These are phyloP conservation scores for Sanghuangporus baumii DNA, from an alignment of 1,284 basidiomycete species.

Conservation along the genomic window DNA sequence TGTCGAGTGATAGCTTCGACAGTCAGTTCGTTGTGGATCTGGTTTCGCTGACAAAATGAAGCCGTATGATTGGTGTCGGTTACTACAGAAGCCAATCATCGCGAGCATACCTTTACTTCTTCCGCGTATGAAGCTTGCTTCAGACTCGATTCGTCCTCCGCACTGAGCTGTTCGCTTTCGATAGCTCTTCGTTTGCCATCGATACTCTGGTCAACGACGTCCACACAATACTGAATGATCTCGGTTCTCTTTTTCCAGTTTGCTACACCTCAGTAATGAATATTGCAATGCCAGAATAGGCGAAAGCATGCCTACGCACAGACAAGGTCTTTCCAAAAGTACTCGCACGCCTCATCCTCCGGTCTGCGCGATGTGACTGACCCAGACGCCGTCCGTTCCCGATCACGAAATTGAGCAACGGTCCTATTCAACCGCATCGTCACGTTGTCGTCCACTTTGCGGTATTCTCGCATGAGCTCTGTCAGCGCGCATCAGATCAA, in stretches of 20 bases:
- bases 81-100: background rate
- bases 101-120: slow-evolving; percentile 61
- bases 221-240: slow-evolving; percentile 74
- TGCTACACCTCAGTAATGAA: slow-evolving; percentile 34
- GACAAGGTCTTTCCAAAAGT: slow-evolving; percentile 79
- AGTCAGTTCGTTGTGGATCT: slow-evolving; percentile 73
- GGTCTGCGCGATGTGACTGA: slow-evolving; percentile 39
- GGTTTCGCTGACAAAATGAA: slow-evolving; percentile 50
- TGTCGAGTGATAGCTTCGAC: slow-evolving; percentile 78
- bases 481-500: slow-evolving; percentile 5
- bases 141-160: slow-evolving; percentile 39
- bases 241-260: slow-evolving; percentile 81
- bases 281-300: background rate
- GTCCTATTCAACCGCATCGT: slow-evolving; percentile 82
- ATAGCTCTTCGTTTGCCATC: slow-evolving; percentile 51
- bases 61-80: background rate
- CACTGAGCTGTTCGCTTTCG: slow-evolving; percentile 38
- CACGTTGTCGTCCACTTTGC: slow-evolving; percentile 79
- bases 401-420: slow-evolving; percentile 73
- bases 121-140: slow-evolving; percentile 61
- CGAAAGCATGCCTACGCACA: slow-evolving; percentile 41
- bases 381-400: slow-evolving; percentile 41
- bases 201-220: slow-evolving; percentile 63
- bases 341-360: slow-evolving; percentile 71
- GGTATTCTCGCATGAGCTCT: slow-evolving; percentile 85